Conservation (phyloP, 164 flowering plant genomes). For the Annona cherimola region DNA sequence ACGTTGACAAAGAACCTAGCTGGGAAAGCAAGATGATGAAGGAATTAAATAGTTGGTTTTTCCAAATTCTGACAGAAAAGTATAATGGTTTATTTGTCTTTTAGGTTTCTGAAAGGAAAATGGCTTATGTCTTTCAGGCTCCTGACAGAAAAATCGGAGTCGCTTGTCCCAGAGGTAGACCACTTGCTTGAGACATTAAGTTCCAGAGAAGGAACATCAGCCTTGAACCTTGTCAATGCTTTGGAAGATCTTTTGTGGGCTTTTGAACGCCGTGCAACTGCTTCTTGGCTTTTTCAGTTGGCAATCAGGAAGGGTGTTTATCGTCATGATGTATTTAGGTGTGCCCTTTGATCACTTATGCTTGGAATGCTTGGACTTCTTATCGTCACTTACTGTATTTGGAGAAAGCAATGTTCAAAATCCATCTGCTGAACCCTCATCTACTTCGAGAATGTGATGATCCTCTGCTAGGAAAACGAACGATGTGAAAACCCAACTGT, state of each 20-base stretch:
- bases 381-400: no score
- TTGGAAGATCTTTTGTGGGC: constrained; percentile 90
- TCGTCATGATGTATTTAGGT: constrained; percentile 74
- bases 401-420: neutral
- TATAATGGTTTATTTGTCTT: neutral
- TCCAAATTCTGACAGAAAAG: no score
- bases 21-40: no score
- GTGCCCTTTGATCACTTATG: neutral
- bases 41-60: no score
- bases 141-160: constrained; percentile 54
- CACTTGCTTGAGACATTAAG: constrained; percentile 45
- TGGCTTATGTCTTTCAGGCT: constrained; percentile 44
- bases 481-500: neutral
- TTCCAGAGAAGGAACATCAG: constrained; percentile 72
- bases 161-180: constrained; percentile 61
- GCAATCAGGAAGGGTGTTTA: constrained; percentile 73
- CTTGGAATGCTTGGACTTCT: neutral
- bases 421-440: neutral
- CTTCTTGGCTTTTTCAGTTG: constrained; percentile 90
- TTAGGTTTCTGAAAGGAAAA: neutral
- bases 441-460: neutral
- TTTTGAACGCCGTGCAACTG: constrained; percentile 89
- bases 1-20: no score
- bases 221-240: constrained; percentile 89
- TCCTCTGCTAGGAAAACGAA: neutral